phyloP scores from a whole-genome alignment of 1,284 basidiomycete species.

The Polyporus tsugae region DNA sequence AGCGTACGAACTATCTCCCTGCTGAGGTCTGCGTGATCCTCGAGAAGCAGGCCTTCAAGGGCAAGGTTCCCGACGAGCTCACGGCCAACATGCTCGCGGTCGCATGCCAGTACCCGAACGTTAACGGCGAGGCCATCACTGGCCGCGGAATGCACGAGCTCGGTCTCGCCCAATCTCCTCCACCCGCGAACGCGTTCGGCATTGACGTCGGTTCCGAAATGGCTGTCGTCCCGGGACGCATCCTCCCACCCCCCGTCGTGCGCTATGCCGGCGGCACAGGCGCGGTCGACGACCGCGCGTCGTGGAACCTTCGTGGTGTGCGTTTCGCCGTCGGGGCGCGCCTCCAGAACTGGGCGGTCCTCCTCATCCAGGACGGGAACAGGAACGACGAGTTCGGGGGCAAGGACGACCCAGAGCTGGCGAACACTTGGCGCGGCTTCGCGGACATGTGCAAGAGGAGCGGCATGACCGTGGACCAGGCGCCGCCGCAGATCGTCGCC shows the following conservation, averaged over 20 bases:
- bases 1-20: slow-evolving; percentile 61
- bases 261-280: slow-evolving; percentile 59
- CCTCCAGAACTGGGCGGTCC: slow-evolving; percentile 67
- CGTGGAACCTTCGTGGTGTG: slow-evolving; percentile 75
- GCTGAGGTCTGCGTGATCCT: slow-evolving; percentile 77
- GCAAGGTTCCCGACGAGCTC: slow-evolving; percentile 72
- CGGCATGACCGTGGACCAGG: slow-evolving; percentile 61
- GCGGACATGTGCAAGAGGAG: slow-evolving; percentile 61
- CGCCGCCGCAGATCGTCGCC: slow-evolving; percentile 44
- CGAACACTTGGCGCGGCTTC: slow-evolving; percentile 57
- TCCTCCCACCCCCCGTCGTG: slow-evolving; percentile 66
- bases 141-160: slow-evolving; percentile 64
- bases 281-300: slow-evolving; percentile 63
- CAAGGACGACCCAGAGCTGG: slow-evolving; percentile 56
- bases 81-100: slow-evolving; percentile 73
- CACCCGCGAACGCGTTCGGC: slow-evolving; percentile 63
- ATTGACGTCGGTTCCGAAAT: slow-evolving; percentile 68
- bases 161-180: slow-evolving; percentile 58
- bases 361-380: slow-evolving; percentile 67
- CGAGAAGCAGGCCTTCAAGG: slow-evolving; percentile 73
- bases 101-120: slow-evolving; percentile 72
- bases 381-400: slow-evolving; percentile 54
- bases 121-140: slow-evolving; percentile 69
- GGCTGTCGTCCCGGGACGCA: slow-evolving; percentile 77
- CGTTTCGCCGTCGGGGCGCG: slow-evolving; percentile 64